These are phyloP conservation scores for Curvularia sp. DNA, from an alignment of 2,329 filamentous ascomycete genomes.

Conservation along the genomic window DNA sequence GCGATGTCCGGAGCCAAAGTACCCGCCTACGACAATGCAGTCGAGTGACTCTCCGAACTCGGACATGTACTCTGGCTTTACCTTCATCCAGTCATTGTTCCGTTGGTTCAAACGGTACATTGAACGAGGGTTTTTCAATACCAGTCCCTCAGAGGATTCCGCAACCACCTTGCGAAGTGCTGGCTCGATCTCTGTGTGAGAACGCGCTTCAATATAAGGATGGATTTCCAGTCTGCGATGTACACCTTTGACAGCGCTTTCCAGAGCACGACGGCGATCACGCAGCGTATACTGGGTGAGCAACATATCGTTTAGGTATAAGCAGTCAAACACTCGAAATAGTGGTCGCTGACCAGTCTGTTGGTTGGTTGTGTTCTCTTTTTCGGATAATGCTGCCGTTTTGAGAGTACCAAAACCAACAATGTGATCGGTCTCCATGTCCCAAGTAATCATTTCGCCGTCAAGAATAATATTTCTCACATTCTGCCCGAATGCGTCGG, in stretches of 20 bases:
- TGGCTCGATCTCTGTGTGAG: slow-evolving; percentile 76
- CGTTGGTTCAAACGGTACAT: slow-evolving; percentile 86
- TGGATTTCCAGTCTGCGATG: slow-evolving; percentile 85
- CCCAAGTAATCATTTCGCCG: slow-evolving; percentile 99
- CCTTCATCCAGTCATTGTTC: slow-evolving; percentile 97
- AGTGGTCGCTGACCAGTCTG: slow-evolving; percentile 73
- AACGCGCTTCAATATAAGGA: slow-evolving; percentile 69
- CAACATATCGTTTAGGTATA: slow-evolving; percentile 82
- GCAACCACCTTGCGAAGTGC: slow-evolving; percentile 82
- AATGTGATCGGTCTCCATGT: slow-evolving; percentile 81
- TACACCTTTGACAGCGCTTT: slow-evolving; percentile 71
- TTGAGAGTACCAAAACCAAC: slow-evolving; percentile 93
- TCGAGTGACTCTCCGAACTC: slow-evolving; percentile 95
- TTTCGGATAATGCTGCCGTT: slow-evolving; percentile 81
- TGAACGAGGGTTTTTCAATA: slow-evolving; percentile 91
- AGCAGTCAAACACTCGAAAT: slow-evolving; percentile 87
- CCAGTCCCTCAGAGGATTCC: slow-evolving; percentile 85
- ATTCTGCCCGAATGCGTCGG: slow-evolving; percentile 75
- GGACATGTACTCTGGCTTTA: slow-evolving; percentile 98
- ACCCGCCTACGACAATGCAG: slow-evolving; percentile 87
- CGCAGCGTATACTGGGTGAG: slow-evolving; percentile 83
- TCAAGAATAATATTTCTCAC: slow-evolving; percentile 91
- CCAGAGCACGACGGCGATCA: slow-evolving; percentile 78
- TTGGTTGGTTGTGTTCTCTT: slow-evolving; percentile 69
- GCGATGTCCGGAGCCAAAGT: slow-evolving; percentile 85